Conservation (phyloP, 495 filamentous ascomycete genomes). For the Neurospora africana region DNA sequence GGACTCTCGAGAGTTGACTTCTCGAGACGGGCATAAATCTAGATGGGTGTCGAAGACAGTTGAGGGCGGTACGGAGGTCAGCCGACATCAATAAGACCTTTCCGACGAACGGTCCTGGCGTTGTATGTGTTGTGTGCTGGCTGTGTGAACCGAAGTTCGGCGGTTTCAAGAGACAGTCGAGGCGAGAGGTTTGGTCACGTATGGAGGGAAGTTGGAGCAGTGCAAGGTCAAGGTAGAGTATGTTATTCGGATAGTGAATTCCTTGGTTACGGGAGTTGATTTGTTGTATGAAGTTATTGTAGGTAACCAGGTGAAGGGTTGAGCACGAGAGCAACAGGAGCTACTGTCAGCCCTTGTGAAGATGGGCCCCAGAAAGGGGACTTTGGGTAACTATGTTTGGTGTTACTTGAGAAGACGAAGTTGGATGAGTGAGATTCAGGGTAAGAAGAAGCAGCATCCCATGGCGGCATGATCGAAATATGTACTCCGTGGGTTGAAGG, state of each 20-base stretch:
- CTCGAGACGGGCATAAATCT: conserved; percentile 64
- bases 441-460: neutral
- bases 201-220: neutral
- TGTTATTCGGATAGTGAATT: neutral
- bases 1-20: conserved; percentile 59
- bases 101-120: conserved; percentile 14
- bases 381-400: neutral
- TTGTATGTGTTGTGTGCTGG: neutral
- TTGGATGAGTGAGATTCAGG: neutral
- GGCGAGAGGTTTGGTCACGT: neutral
- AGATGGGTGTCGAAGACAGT: conserved; percentile 58
- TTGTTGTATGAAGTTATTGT: neutral
- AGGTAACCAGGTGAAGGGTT: neutral
- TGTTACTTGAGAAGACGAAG: neutral
- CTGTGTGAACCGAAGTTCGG: neutral
- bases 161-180: neutral
- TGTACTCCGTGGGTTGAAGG: neutral
- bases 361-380: neutral
- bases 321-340: neutral
- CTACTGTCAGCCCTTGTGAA: neutral
- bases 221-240: neutral
- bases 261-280: neutral
- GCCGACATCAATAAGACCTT: conserved; percentile 62
- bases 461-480: neutral
- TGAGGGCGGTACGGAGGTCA: conserved; percentile 57